phyloP scores from a whole-genome alignment of 2,329 filamentous ascomycete genomes.

The Venturia carpophila region DNA sequence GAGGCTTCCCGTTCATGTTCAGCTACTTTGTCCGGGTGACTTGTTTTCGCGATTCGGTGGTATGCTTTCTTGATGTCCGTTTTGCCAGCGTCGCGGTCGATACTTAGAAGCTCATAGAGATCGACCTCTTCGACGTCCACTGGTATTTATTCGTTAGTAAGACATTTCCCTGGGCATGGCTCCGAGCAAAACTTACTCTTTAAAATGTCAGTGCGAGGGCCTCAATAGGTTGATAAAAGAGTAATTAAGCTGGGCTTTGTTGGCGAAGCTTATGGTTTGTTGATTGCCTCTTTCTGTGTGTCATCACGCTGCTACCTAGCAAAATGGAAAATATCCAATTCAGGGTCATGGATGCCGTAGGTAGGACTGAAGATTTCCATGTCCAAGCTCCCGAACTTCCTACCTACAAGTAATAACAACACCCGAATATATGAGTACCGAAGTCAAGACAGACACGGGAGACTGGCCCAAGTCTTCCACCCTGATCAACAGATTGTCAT shows the following conservation, averaged over 20 bases:
- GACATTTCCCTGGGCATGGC: neutral
- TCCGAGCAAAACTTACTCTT: neutral
- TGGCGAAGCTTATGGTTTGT: neutral
- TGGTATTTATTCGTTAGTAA: neutral
- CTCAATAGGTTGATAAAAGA: neutral
- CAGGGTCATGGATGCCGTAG: neutral
- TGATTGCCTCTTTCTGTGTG: neutral
- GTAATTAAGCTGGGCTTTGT: neutral
- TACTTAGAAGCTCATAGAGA: conserved; percentile 59
- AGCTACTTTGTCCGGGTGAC: conserved; percentile 93
- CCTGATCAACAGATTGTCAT: too few relatives aligned
- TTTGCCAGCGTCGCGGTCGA: conserved; percentile 63
- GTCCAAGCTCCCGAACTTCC: neutral
- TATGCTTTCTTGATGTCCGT: conserved; percentile 72
- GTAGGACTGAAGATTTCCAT: neutral
- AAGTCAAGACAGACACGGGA: too few relatives aligned
- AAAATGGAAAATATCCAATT: neutral
- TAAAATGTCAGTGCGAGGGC: too few relatives aligned
- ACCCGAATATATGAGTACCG: neutral
- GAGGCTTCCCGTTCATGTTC: conserved; percentile 77
- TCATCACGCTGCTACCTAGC: neutral
- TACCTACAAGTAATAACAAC: neutral
- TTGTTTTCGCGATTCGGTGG: conserved; percentile 57
- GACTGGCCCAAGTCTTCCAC: neutral
- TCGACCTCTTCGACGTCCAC: conserved; percentile 10